Conservation (phyloP, 257 asterid species). For the Nicotiana paniculata region DNA sequence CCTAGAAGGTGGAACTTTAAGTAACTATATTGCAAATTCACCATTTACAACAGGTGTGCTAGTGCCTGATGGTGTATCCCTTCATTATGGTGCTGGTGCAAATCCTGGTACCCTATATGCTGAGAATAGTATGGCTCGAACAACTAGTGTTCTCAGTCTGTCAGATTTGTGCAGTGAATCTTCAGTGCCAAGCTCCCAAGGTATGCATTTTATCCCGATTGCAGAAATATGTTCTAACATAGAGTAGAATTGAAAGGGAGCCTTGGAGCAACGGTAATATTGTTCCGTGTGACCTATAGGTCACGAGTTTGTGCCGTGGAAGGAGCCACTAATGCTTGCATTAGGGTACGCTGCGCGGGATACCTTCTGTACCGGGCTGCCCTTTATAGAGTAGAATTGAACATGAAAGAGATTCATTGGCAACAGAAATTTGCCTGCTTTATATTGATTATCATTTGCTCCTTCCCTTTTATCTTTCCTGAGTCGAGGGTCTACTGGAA, state of each 20-base stretch:
- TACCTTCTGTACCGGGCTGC: too few relatives aligned
- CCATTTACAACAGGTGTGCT: slow-evolving; percentile 43
- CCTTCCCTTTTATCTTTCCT: too few relatives aligned
- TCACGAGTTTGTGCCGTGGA: too few relatives aligned
- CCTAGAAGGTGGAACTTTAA: slow-evolving; percentile 24
- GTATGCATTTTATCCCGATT: slow-evolving; percentile 9
- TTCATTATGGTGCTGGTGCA: slow-evolving; percentile 21
- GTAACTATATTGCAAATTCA: slow-evolving; percentile 28
- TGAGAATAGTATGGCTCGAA: slow-evolving; percentile 18
- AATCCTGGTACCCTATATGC: slow-evolving; percentile 14
- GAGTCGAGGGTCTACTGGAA: too few relatives aligned
- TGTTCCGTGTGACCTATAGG: too few relatives aligned
- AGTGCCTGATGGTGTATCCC: slow-evolving; percentile 35
- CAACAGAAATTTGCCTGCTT: neutral
- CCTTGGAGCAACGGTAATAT: too few relatives aligned
- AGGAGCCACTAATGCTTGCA: too few relatives aligned
- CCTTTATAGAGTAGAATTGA: too few relatives aligned
- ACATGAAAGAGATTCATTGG: too few relatives aligned
- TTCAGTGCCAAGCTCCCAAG: slow-evolving; percentile 25
- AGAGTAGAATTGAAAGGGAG: too few relatives aligned
- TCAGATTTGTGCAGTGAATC: slow-evolving; percentile 29
- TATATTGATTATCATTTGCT: neutral
- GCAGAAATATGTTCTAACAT: too few relatives aligned
- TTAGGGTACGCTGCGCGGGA: too few relatives aligned
- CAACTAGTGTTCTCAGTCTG: slow-evolving; percentile 19